Conservation (phyloP, 1,139 yeast species). For the Yarrowia galli region DNA sequence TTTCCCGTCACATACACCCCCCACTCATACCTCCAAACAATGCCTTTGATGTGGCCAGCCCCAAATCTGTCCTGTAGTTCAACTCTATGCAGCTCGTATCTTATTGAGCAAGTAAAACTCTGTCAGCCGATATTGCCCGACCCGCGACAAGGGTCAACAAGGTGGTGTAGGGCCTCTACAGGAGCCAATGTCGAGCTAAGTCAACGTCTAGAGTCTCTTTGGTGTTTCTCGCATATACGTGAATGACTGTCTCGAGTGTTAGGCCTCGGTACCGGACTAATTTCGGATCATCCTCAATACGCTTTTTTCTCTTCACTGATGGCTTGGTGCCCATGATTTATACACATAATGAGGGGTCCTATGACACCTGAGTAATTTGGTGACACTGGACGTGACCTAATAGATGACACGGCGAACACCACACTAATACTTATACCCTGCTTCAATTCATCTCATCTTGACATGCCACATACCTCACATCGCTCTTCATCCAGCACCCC, state of each 20-base stretch:
- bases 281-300: constrained; percentile 34
- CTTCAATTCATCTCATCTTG: background rate
- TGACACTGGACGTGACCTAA: background rate
- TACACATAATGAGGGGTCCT: background rate
- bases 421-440: background rate
- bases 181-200: constrained; percentile 1
- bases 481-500: background rate
- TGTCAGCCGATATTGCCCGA: constrained; percentile 30
- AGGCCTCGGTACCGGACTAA: constrained; percentile 34
- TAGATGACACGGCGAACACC: background rate
- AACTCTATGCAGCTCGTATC: constrained; percentile 35
- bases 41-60: constrained; percentile 11
- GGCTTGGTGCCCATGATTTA: constrained; percentile 8
- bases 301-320: constrained; percentile 4
- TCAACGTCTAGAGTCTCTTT: background rate
- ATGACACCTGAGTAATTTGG: background rate
- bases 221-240: background rate
- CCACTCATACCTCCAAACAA: background rate
- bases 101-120: constrained; percentile 31
- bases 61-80: background rate
- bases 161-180: background rate
- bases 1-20: background rate
- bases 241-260: background rate
- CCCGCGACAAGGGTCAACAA: constrained; percentile 19
- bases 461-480: background rate